Base-by-base conservation (phyloP, 164 flowering plant species). In the Magnolia officinalis region DNA sequence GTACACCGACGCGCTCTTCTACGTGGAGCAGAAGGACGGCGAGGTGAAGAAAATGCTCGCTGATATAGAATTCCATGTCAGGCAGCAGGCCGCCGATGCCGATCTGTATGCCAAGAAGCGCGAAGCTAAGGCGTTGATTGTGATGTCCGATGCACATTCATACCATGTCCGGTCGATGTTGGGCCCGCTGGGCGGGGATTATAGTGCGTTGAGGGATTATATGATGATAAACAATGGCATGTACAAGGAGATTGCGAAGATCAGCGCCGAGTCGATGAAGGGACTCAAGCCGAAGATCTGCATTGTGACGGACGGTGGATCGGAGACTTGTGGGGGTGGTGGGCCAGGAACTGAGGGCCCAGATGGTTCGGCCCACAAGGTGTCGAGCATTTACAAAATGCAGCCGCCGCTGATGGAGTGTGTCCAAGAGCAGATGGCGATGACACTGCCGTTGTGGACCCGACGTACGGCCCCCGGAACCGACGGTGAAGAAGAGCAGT, bases 241-340 rank as follows among this genome's bases (percentile, higher is more conserved):
- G 72, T 86, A 77, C 71, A 81, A 84, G 61, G 86, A 84, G 4
- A 76, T 86, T 52, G 88, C 88, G 6, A 79, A 73, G 78, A 78
- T 82, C 20, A 86, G 84, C 78, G 85, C 86, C 13, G 45, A 72
- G 16, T 86, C 86, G 0, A 49, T 86, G 2, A 51, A 74, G 21
- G 88, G 88, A 37, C 59, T 86, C 31, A 75, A 84, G 26, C 88
- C 88, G 6, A 86, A 84, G 78, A 86, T 86, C 29, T 82, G 86
- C 61, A 37, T 37, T 6, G 45, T 37, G 6, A 5, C 45, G 45
- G 45, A 37, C 45, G 6, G 45, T 5, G 45, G 45, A 37, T 37
- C 45, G 6, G 45, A 37, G 6, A 26, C 84, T 2, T 81, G 85
- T 85, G 29, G 29, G 29, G 74, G 77, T 2, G 72, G 45, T 29